Evolutionary conservation across 139 green algal species (phyloP).

Genomic region (Klebsormidium nitens): DNA sequence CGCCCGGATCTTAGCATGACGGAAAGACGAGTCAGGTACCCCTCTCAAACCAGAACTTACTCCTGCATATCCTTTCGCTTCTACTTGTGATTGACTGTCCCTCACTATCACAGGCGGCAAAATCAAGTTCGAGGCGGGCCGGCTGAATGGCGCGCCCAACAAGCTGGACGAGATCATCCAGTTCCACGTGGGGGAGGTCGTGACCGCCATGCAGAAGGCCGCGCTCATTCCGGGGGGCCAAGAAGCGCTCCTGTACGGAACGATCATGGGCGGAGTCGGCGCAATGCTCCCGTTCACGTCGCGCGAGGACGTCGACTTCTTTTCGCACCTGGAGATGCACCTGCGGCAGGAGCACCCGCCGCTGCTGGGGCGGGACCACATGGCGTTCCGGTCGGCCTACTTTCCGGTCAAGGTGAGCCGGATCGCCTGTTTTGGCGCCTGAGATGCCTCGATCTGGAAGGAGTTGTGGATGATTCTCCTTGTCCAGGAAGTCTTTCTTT

Average conservation of each 20-base stretch:
- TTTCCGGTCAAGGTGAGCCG: constrained; percentile 75
- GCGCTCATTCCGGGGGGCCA: constrained; percentile 62
- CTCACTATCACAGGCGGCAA: constrained; percentile 61
- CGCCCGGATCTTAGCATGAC: no score
- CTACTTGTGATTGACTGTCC: no score
- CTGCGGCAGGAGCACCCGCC: constrained; percentile 84
- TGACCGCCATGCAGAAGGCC: constrained; percentile 73
- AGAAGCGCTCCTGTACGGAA: constrained; percentile 78
- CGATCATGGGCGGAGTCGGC: constrained; percentile 77
- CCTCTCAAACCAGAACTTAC: no score
- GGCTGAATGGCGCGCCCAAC: constrained; percentile 83
- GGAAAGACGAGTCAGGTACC: no score
- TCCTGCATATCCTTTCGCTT: no score
- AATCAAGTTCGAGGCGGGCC: constrained; percentile 52
- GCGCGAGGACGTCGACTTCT: constrained; percentile 93
- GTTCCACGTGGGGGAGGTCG: constrained; percentile 90
- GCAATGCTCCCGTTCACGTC: constrained; percentile 79
- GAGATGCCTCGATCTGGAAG: no score
- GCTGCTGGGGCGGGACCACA: constrained; percentile 87
- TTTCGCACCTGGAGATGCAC: constrained; percentile 97
- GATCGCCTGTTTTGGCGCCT: constrained; percentile 10
- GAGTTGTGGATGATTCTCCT: no score
- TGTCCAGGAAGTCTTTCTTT: no score
- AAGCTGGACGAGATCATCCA: constrained; percentile 66
- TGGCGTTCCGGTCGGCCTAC: constrained; percentile 84